Conservation (phyloP, 169 alveolate genomes). For the Plasmodium gonderi region DNA sequence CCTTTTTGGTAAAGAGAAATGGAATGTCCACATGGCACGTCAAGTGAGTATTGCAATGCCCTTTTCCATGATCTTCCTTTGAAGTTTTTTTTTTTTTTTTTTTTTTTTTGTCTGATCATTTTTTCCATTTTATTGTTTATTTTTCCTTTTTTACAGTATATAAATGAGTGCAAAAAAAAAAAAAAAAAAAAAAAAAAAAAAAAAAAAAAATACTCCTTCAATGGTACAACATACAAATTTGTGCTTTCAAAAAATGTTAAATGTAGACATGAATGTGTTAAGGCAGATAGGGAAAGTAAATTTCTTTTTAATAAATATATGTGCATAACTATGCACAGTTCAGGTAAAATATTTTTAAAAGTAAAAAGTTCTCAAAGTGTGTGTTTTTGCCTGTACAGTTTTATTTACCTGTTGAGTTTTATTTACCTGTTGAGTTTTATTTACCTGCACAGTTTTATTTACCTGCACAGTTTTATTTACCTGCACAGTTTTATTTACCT, state of each 20-base stretch:
- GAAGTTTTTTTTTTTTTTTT: background rate
- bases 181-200: background rate
- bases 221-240: conserved; percentile 24
- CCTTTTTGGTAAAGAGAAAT: background rate
- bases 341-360: background rate
- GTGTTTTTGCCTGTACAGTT: conserved; percentile 1
- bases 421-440: background rate
- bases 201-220: background rate
- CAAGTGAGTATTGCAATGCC: background rate
- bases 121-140: background rate
- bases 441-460: no score
- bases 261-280: conserved; percentile 7
- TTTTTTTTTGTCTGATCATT: background rate
- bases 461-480: no score
- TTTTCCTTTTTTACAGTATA: background rate
- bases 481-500: no score
- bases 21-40: background rate
- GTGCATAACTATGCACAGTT: conserved; percentile 71
- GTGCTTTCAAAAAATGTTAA: background rate
- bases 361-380: background rate
- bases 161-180: background rate
- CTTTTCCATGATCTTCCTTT: background rate
- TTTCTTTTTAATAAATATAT: background rate
- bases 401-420: background rate
- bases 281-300: background rate